phyloP scores from a whole-genome alignment of 768 basidiomycete genomes.

The Boletus sp. region DNA sequence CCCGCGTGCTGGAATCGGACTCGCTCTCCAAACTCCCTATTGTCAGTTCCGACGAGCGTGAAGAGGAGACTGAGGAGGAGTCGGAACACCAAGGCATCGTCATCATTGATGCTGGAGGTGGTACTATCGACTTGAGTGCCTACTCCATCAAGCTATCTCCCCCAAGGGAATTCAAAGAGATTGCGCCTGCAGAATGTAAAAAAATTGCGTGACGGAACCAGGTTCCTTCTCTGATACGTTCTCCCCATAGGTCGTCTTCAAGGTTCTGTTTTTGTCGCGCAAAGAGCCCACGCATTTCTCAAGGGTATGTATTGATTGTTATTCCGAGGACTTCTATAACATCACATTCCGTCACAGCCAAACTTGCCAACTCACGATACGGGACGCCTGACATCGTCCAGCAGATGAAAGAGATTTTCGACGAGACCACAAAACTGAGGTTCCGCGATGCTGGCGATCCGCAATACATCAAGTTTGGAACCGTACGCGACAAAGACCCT shows the following conservation, averaged over 20 bases:
- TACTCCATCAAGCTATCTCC: conserved; percentile 28
- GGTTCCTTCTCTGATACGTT: not conserved
- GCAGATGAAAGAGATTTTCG: conserved; percentile 35
- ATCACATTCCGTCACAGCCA: conserved; percentile 14
- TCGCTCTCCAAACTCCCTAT: conserved; percentile 8
- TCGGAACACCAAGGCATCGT: conserved; percentile 37
- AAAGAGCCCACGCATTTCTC: conserved; percentile 28
- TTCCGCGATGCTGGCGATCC: conserved; percentile 37
- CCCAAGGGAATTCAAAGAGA: conserved; percentile 31
- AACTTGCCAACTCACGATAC: conserved; percentile 29
- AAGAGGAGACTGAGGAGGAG: conserved; percentile 1
- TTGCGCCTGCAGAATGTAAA: conserved; percentile 32
- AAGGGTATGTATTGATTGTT: conserved; percentile 14
- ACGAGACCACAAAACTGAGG: conserved; percentile 23
- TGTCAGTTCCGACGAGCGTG: not conserved
- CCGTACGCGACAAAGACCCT: conserved; percentile 31
- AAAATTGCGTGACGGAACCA: not conserved
- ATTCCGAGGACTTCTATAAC: not conserved
- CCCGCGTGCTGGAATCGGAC: conserved; percentile 38
- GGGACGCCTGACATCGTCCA: conserved; percentile 29
- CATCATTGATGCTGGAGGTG: conserved; percentile 47
- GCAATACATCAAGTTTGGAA: conserved; percentile 16
- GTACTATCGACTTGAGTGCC: conserved; percentile 40
- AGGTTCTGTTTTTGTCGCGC: conserved; percentile 38
- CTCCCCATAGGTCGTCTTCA: conserved; percentile 32